phyloP scores from a whole-genome alignment of 441 rosid species.

The Erodium trifolium region DNA sequence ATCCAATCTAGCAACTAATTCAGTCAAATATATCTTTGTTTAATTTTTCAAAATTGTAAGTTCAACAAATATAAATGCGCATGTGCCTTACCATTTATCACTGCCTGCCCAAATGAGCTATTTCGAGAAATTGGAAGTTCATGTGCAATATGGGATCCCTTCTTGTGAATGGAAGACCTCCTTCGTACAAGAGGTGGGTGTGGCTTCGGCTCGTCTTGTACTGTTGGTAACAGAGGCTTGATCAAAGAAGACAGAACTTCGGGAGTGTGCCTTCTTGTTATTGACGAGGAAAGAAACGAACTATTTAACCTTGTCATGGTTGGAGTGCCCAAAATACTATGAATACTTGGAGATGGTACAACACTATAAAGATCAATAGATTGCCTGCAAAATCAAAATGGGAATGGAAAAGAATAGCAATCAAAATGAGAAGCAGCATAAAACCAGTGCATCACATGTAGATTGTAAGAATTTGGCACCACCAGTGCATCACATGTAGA shows the following conservation, averaged over 20 bases:
- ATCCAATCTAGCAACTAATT: not conserved
- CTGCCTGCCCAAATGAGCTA: slow-evolving; percentile 73
- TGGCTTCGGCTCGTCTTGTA: slow-evolving; percentile 34
- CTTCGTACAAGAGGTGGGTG: slow-evolving; percentile 42
- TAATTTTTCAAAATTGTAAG: not conserved
- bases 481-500: no score
- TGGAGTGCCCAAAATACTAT: slow-evolving; percentile 47
- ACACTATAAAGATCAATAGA: slow-evolving; percentile 71
- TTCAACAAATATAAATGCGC: slow-evolving; percentile 1
- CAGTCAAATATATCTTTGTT: not conserved
- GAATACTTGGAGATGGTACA: slow-evolving; percentile 58
- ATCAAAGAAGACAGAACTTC: slow-evolving; percentile 41
- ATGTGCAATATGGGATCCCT: slow-evolving; percentile 40
- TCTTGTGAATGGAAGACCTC: slow-evolving; percentile 22
- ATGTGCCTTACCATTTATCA: slow-evolving; percentile 56
- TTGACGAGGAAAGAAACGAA: slow-evolving; percentile 53
- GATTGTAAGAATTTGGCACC: no score
- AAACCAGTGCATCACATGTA: no score
- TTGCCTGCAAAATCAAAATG: slow-evolving; percentile 36
- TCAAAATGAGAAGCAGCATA: no score
- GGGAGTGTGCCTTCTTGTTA: slow-evolving; percentile 57
- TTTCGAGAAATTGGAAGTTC: slow-evolving; percentile 48
- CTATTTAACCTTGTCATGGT: slow-evolving; percentile 51
- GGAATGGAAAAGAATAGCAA: no score
- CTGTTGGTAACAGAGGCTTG: slow-evolving; percentile 46